These are phyloP conservation scores for Papiliotrema terrestris DNA, from an alignment of 1,284 basidiomycete species.

Conservation along the genomic window DNA sequence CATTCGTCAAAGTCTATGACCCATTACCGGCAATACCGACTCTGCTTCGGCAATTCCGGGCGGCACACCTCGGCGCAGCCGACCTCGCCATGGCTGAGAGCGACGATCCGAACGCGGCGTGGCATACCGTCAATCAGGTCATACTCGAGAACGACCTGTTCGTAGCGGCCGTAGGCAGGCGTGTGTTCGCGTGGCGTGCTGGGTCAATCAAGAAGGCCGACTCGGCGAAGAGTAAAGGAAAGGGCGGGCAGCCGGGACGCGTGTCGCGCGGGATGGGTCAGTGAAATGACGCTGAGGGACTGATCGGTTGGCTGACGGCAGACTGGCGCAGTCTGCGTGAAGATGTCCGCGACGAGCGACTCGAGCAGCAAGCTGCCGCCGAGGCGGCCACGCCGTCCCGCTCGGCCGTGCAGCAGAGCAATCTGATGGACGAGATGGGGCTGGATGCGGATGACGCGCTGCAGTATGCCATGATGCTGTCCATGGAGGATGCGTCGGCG, in stretches of 20 bases:
- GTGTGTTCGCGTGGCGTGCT: conserved; percentile 44
- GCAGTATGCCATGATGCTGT: conserved; percentile 40
- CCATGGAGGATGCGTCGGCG: conserved; percentile 18
- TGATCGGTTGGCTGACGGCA: background rate
- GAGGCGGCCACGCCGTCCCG: conserved; percentile 3
- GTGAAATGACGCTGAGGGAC: background rate
- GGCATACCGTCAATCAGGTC: conserved; percentile 42
- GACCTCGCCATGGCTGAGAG: conserved; percentile 29
- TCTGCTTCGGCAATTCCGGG: conserved; percentile 36
- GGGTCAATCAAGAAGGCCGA: conserved; percentile 38
- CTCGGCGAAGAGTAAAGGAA: conserved; percentile 20
- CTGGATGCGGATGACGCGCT: conserved; percentile 39
- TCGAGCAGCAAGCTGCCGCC: background rate
- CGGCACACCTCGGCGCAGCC: conserved; percentile 29
- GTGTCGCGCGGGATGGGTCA: background rate
- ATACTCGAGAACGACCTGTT: conserved; percentile 45
- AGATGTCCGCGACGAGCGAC: background rate
- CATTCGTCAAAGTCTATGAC: conserved; percentile 42
- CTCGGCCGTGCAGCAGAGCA: conserved; percentile 15
- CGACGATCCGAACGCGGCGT: conserved; percentile 27
- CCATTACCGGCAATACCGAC: conserved; percentile 30
- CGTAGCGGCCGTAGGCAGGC: conserved; percentile 39
- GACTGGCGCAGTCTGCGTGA: conserved; percentile 4
- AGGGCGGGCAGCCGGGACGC: background rate
- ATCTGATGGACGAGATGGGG: conserved; percentile 32